Conservation (phyloP, 179 eudicot species). For the Gypsophila paniculata region DNA sequence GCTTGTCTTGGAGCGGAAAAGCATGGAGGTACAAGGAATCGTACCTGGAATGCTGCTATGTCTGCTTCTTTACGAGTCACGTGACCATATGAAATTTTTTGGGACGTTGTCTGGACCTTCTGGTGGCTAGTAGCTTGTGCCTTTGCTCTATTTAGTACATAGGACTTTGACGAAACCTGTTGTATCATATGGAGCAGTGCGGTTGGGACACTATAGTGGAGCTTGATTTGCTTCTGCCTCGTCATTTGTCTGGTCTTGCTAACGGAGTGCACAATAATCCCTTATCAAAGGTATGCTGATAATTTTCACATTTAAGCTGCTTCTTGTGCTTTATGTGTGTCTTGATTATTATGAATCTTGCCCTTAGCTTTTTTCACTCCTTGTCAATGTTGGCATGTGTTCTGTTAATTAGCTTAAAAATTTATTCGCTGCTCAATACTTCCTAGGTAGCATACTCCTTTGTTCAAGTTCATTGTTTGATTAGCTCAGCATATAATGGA, state of each 20-base stretch:
- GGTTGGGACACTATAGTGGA: background rate
- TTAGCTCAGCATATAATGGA: too few species aligned
- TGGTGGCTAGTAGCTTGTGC: background rate
- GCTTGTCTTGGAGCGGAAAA: too few species aligned
- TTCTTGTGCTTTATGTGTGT: background rate
- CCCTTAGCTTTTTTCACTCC: background rate
- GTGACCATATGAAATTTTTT: too few species aligned
- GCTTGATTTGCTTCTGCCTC: background rate
- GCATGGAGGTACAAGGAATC: too few species aligned
- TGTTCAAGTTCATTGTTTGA: too few species aligned
- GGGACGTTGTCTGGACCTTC: background rate
- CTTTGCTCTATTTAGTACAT: background rate
- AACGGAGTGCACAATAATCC: background rate
- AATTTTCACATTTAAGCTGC: background rate
- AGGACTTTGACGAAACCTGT: background rate
- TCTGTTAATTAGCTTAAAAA: too few species aligned
- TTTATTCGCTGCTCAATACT: too few species aligned
- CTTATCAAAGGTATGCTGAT: constrained; percentile 4
- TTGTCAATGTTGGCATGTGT: too few species aligned
- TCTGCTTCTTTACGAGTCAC: too few species aligned
- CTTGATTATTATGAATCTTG: background rate
- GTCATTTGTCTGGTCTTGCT: background rate
- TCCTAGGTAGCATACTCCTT: too few species aligned
- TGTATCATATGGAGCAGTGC: background rate
- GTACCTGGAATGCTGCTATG: too few species aligned